Evolutionary conservation across 2,329 filamentous ascomycete species (phyloP).

Genomic region (Aureobasidium sp.): DNA sequence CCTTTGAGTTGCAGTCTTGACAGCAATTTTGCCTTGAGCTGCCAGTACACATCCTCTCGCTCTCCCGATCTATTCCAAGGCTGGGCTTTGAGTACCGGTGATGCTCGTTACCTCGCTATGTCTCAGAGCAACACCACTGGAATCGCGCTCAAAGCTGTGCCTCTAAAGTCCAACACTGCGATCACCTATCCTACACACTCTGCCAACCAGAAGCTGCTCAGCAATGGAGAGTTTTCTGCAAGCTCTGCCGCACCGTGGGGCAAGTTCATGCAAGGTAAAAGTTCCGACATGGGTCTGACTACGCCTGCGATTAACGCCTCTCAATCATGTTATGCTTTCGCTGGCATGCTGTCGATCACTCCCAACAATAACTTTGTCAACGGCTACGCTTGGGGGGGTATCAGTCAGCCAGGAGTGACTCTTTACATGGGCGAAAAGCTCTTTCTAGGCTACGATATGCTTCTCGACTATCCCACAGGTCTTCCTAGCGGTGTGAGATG

Average conservation of each 20-base stretch:
- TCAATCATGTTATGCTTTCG: constrained; percentile 16
- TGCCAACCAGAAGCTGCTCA: constrained; percentile 11
- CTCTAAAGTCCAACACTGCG: constrained; percentile 9
- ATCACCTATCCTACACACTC: constrained; percentile 12
- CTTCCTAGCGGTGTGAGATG: constrained; percentile 12
- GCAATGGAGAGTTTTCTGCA: constrained; percentile 10
- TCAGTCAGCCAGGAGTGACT: constrained; percentile 14
- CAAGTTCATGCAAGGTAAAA: constrained; percentile 13
- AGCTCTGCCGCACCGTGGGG: background rate
- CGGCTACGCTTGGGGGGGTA: constrained; percentile 7
- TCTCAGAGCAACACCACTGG: constrained; percentile 12
- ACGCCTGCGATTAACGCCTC: constrained; percentile 1
- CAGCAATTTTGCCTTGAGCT: constrained; percentile 6
- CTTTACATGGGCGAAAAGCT: constrained; percentile 18
- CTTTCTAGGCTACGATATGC: constrained; percentile 5
- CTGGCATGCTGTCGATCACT: constrained; percentile 9
- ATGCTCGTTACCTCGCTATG: constrained; percentile 17
- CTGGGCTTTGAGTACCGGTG: constrained; percentile 9
- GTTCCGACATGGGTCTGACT: constrained; percentile 5
- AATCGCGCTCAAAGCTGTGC: constrained; percentile 2
- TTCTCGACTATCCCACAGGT: constrained; percentile 16
- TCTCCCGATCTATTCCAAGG: background rate
- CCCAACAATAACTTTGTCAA: constrained; percentile 18
- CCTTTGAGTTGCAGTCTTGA: constrained; percentile 14
- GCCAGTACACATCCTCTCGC: constrained; percentile 16